phyloP scores from a whole-genome alignment of 2,329 filamentous ascomycete species.

The Mariannaea elegans region DNA sequence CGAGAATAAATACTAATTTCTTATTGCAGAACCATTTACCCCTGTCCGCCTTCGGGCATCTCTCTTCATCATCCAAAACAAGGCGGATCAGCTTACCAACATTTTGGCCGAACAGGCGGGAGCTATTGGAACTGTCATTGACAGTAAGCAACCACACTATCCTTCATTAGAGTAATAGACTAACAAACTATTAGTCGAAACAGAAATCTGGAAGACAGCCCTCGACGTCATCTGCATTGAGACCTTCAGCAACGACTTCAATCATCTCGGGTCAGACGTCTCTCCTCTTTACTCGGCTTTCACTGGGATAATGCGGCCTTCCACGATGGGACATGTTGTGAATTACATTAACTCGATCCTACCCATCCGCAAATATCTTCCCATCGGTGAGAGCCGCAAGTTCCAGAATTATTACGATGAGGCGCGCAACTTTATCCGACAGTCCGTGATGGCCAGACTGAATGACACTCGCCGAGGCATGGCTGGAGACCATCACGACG shows the following conservation, averaged over 20 bases:
- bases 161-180: background rate
- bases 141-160: slow-evolving; percentile 20
- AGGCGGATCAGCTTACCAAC: slow-evolving; percentile 43
- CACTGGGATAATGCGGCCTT: slow-evolving; percentile 38
- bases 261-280: slow-evolving; percentile 41
- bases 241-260: slow-evolving; percentile 46
- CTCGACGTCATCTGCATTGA: slow-evolving; percentile 48
- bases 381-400: slow-evolving; percentile 46
- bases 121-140: slow-evolving; percentile 19
- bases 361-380: slow-evolving; percentile 48
- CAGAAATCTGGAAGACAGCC: slow-evolving; percentile 43
- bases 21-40: slow-evolving; percentile 42
- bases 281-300: slow-evolving; percentile 38
- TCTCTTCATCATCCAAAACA: slow-evolving; percentile 45
- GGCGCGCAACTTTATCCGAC: slow-evolving; percentile 44
- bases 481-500: slow-evolving; percentile 20
- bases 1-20: slow-evolving; percentile 6
- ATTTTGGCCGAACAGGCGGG: slow-evolving; percentile 30
- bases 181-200: slow-evolving; percentile 31
- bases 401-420: slow-evolving; percentile 44
- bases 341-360: slow-evolving; percentile 47
- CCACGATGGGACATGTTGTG: slow-evolving; percentile 35
- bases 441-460: slow-evolving; percentile 3
- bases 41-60: slow-evolving; percentile 38
- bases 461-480: slow-evolving; percentile 10